These are phyloP conservation scores for Fusarium foetens DNA, from an alignment of 2,329 filamentous ascomycete species.

Conservation along the genomic window DNA sequence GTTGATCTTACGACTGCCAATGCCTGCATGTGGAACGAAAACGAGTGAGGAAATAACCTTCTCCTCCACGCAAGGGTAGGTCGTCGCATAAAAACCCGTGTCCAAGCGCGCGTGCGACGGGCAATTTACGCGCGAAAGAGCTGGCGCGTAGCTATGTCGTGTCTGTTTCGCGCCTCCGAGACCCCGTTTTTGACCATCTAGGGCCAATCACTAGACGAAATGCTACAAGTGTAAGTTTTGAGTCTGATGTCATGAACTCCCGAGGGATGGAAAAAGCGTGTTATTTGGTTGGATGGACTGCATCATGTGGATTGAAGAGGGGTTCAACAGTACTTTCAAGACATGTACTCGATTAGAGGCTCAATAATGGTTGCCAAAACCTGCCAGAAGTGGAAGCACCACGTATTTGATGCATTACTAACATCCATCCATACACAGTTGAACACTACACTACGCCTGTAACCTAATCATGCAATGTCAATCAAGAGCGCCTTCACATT, in stretches of 20 bases:
- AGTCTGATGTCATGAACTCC: conserved; percentile 35
- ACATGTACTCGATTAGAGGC: conserved; percentile 14
- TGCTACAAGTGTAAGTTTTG: background rate
- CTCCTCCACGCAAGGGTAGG: background rate
- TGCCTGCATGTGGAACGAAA: background rate
- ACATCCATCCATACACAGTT: background rate
- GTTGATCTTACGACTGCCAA: conserved; percentile 6
- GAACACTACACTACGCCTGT: background rate
- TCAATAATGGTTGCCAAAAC: background rate
- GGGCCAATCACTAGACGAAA: conserved; percentile 35
- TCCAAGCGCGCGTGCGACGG: conserved; percentile 34
- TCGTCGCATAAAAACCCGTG: conserved; percentile 10
- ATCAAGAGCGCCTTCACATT: background rate
- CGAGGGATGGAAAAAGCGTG: conserved; percentile 25
- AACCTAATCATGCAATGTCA: background rate
- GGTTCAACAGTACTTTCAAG: conserved; percentile 18
- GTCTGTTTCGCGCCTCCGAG: conserved; percentile 35
- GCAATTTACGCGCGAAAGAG: conserved; percentile 45
- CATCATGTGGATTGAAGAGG: conserved; percentile 12
- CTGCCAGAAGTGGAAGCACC: background rate
- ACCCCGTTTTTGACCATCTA: conserved; percentile 16
- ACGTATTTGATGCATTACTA: background rate
- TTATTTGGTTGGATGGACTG: conserved; percentile 36
- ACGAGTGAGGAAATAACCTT: background rate
- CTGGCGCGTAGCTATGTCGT: conserved; percentile 30